Percentiles rank a stretch among this genome's conserved stretches.
Conservation (phyloP, 176 grass and related monocot genomes). For the Calamus simplicifolius region DNA sequence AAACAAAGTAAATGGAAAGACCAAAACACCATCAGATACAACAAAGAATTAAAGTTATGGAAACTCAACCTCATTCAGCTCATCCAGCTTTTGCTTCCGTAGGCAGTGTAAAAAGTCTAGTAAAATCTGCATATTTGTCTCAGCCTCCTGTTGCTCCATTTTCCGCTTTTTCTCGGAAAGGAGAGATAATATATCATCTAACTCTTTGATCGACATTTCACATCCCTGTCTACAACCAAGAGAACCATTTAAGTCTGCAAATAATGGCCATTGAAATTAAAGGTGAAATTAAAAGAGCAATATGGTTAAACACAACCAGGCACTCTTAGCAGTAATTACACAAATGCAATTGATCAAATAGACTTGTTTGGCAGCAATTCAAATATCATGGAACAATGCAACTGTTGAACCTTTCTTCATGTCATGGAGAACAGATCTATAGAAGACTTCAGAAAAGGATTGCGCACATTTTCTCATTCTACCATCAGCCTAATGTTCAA, state of each 20-base stretch:
- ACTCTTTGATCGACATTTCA: slow-evolving; percentile 75
- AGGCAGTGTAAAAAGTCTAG: slow-evolving; percentile 92
- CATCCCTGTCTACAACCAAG: slow-evolving; percentile 55
- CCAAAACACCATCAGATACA: slow-evolving; percentile 1
- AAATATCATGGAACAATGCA: too few relatives aligned
- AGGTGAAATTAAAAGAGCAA: too few relatives aligned
- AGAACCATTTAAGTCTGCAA: background rate
- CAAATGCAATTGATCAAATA: too few relatives aligned
- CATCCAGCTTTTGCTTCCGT: slow-evolving; percentile 92
- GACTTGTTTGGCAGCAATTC: too few relatives aligned
- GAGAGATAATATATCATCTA: slow-evolving; percentile 72
- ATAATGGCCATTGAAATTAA: background rate
- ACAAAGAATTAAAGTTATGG: slow-evolving; percentile 7
- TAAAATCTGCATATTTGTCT: slow-evolving; percentile 99
- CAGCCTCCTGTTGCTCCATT: slow-evolving; percentile 94
- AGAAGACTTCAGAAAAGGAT: too few relatives aligned
- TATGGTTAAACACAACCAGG: too few relatives aligned
- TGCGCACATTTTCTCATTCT: too few relatives aligned
- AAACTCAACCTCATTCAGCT: slow-evolving; percentile 78
- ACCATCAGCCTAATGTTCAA: too few relatives aligned
- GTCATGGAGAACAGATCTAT: too few relatives aligned
- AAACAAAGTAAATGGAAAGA: too few relatives aligned
- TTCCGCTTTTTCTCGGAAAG: slow-evolving; percentile 89
- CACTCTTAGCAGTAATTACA: too few relatives aligned
- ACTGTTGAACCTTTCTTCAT: too few relatives aligned